phyloP scores from a whole-genome alignment of 2,329 filamentous ascomycete species.

The Penicillium sp. region DNA sequence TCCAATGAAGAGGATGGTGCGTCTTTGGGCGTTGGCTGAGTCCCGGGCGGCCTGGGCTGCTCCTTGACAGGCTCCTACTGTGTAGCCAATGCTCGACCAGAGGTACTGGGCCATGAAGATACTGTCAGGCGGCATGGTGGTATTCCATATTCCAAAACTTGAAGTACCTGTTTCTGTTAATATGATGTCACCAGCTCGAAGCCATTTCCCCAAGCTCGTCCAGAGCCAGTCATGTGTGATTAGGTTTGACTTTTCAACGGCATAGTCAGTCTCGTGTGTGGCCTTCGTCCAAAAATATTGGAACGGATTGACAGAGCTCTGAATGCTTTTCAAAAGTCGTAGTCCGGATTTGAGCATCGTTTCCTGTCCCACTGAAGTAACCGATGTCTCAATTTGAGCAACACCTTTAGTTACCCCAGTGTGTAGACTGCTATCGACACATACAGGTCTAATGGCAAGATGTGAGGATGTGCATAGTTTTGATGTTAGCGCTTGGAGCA shows the following conservation, averaged over 20 bases:
- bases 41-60: constrained; percentile 4
- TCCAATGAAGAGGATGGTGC: constrained; percentile 79
- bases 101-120: constrained; percentile 6
- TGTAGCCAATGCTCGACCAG: constrained; percentile 13
- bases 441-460: not conserved
- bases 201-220: constrained; percentile 1
- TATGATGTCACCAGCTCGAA: constrained; percentile 5
- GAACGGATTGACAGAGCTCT: not conserved
- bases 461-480: not conserved
- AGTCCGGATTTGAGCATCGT: not conserved
- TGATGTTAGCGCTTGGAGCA: not conserved
- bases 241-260: not conserved
- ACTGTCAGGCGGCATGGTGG: constrained; percentile 1
- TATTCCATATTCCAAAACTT: constrained; percentile 5
- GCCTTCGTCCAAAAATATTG: not conserved
- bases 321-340: not conserved
- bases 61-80: constrained; percentile 7
- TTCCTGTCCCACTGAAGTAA: too few relatives aligned
- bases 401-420: not conserved
- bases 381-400: too few relatives aligned
- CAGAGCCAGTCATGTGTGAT: constrained; percentile 7
- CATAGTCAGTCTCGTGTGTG: not conserved
- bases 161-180: constrained; percentile 13
- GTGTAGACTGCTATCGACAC: not conserved
- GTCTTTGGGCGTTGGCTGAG: constrained; percentile 14